phyloP scores from a whole-genome alignment of 306 rosid genomes.

The Vicia sativa region DNA sequence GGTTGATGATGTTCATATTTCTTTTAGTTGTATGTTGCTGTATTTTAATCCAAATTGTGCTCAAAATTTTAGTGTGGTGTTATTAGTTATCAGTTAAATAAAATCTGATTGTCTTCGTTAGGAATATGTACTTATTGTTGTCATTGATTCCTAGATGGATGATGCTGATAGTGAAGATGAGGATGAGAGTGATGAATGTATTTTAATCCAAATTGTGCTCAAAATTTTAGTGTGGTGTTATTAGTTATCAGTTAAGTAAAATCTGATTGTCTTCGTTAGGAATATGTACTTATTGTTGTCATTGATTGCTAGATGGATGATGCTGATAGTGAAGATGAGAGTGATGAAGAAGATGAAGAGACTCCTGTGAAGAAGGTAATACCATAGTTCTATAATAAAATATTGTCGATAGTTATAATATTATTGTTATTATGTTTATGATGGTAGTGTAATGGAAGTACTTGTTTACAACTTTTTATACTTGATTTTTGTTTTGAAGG shows the following conservation, averaged over 20 bases:
- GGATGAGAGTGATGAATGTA: conserved; percentile 39
- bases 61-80: not conserved
- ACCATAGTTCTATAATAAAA: not conserved
- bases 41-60: no score
- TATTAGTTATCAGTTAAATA: not conserved
- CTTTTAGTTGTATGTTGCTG: not conserved
- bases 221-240: not conserved
- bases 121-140: not conserved
- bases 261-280: not conserved
- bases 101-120: not conserved
- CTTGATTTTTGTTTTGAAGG: conserved; percentile 38
- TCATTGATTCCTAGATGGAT: conserved; percentile 36
- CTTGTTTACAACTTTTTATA: not conserved
- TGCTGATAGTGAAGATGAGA: conserved; percentile 47
- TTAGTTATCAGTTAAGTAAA: not conserved
- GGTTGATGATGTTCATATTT: not conserved
- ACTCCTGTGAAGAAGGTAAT: conserved; percentile 64
- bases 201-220: no score
- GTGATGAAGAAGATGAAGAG: conserved; percentile 56
- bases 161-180: conserved; percentile 49
- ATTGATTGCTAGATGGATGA: conserved; percentile 40
- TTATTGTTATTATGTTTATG: not conserved
- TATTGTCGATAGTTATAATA: not conserved
- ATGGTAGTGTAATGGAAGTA: not conserved
- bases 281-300: not conserved